A percentile compares a stretch with the other conserved stretches of the same genome.
These are phyloP conservation scores for Candida maris DNA, from an alignment of 805 yeast species.

Conservation along the genomic window DNA sequence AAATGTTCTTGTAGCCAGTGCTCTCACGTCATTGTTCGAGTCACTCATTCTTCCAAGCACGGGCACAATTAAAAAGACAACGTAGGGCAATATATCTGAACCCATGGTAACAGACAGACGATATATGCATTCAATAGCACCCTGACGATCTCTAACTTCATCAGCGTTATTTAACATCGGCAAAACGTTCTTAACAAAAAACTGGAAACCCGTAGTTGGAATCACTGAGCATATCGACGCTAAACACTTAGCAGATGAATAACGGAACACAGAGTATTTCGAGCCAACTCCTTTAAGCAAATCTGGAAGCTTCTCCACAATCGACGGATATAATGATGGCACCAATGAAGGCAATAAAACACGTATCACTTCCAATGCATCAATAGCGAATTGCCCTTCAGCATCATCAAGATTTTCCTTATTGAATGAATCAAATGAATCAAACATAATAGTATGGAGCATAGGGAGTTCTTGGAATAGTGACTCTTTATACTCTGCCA, in stretches of 20 bases:
- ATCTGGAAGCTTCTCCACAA: constrained; percentile 52
- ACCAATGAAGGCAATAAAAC: constrained; percentile 67
- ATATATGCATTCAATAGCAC: constrained; percentile 87
- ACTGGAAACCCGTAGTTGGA: constrained; percentile 71
- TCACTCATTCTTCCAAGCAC: constrained; percentile 98
- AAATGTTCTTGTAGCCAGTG: constrained; percentile 90
- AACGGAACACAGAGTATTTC: constrained; percentile 76
- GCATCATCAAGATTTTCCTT: constrained; percentile 34
- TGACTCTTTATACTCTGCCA: constrained; percentile 47
- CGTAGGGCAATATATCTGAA: constrained; percentile 83
- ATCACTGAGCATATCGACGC: constrained; percentile 70
- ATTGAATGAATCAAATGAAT: constrained; percentile 44
- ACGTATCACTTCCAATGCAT: constrained; percentile 76
- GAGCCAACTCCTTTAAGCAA: constrained; percentile 57
- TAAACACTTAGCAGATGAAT: constrained; percentile 85
- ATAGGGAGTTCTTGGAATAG: constrained; percentile 65
- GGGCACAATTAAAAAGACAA: constrained; percentile 93
- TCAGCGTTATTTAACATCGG: constrained; percentile 81
- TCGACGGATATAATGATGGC: constrained; percentile 42
- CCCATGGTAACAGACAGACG: constrained; percentile 87
- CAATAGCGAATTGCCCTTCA: constrained; percentile 78
- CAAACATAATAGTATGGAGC: constrained; percentile 60
- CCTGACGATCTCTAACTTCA: constrained; percentile 72
- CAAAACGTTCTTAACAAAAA: constrained; percentile 68
- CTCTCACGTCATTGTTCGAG: constrained; percentile 80